Base-by-base conservation (phyloP, 202 grass and related monocot genomes). In the Cymbopogon flexuosus region DNA sequence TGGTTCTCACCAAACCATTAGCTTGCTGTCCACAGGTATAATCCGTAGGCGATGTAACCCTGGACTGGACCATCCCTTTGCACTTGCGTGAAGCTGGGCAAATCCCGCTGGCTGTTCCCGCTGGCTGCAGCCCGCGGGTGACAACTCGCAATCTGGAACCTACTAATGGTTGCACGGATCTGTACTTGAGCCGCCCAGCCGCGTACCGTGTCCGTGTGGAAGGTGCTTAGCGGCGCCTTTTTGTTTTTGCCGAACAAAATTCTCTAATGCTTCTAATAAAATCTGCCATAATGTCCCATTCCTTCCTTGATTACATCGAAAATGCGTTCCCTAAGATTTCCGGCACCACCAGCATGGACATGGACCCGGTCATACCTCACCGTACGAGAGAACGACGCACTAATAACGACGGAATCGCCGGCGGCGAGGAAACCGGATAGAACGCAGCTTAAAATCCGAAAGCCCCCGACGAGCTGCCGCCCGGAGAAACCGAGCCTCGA, bases 21-120 rank as follows among this genome's bases (percentile, higher is more conserved):
- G 16, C 12, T 68, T 68, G n/a, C n/a, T n/a, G n/a, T 27, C 13
- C 65, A 62, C n/a, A 41, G 62, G 30, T 19, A 24, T 15, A 64
- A 45, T 80, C 21, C 41, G 41, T 23, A 41, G 22, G 40, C 41
- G 58, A 62, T 69, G 70, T 71, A 21, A 39, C 45, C 46, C 11
- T 84, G 60, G 63, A 61, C 11, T 84, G 60, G 63, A 61, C 72
- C 78, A 81, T 52, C 69, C 13, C 37, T n/a, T n/a, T 84, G 58
- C 65, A 72, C 42, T 77, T 31, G 27, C 16, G 56, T 70, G 5
- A 81, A 77, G 74, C 62, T 23, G 62, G 40, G 8, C 82, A 54
- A 81, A 85, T 27, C 54, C 47, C 21, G n/a, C 36, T 23, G n/a
- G 37, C 16, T 7, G 7, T 7, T 21, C 43, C 47, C 19, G n/a